Conservation (phyloP, 768 basidiomycete genomes). For the Albatrellus ellisii region DNA sequence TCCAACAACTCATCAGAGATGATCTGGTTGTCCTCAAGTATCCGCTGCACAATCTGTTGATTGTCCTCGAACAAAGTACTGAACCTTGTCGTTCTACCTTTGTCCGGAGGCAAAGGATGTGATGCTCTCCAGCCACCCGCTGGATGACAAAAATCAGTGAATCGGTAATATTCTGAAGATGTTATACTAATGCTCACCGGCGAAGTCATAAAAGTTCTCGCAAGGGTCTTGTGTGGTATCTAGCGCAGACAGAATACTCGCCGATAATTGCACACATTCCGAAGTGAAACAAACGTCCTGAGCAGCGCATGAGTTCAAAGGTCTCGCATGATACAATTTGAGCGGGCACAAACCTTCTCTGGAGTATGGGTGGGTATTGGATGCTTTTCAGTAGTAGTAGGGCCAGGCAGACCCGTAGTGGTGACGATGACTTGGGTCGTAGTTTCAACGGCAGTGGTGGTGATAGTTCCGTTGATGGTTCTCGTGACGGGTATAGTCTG, state of each 20-base stretch:
- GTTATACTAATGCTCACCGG: conserved; percentile 45
- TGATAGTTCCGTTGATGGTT: background rate
- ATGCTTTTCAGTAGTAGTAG: too few species aligned
- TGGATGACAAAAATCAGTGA: conserved; percentile 19
- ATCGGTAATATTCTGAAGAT: background rate
- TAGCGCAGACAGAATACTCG: conserved; percentile 66
- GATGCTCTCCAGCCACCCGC: conserved; percentile 80
- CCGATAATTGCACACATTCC: conserved; percentile 74
- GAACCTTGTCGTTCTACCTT: conserved; percentile 61
- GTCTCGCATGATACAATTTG: too few species aligned
- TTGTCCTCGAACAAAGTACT: conserved; percentile 63
- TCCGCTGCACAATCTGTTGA: conserved; percentile 58
- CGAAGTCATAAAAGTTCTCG: conserved; percentile 88
- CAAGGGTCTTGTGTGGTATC: conserved; percentile 85
- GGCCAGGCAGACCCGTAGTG: conserved; percentile 18
- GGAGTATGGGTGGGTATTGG: too few species aligned
- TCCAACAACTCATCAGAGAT: conserved; percentile 15
- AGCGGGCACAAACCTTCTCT: too few species aligned
- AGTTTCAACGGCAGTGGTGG: conserved; percentile 21
- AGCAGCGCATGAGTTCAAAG: conserved; percentile 4
- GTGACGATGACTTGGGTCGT: conserved; percentile 26
- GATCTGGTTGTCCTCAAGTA: conserved; percentile 38
- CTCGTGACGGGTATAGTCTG: conserved; percentile 24
- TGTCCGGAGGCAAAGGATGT: conserved; percentile 82
- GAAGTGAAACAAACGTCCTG: conserved; percentile 62